Evolutionary conservation across 495 filamentous ascomycete genomes (phyloP).

Genomic region (Trichoderma gamsii): DNA sequence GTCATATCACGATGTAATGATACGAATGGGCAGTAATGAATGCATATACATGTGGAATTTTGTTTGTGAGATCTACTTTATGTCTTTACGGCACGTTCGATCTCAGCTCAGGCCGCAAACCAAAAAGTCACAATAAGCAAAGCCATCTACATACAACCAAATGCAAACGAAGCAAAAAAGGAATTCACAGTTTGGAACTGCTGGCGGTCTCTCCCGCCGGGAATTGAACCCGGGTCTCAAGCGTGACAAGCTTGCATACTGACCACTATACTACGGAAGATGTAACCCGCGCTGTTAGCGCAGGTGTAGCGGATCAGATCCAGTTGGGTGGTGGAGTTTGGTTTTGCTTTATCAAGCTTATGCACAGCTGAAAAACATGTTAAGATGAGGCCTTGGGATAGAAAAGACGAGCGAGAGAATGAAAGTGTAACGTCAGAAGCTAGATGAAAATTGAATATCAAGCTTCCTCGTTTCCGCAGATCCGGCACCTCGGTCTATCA

Average conservation of each 20-base stretch:
- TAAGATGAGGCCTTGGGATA: too few species aligned
- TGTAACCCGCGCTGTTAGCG: constrained; percentile 6
- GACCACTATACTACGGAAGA: constrained; percentile 19
- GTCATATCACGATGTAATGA: not conserved
- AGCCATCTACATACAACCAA: not conserved
- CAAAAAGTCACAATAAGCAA: too few species aligned
- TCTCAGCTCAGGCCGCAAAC: too few species aligned
- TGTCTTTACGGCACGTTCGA: too few species aligned
- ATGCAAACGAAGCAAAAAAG: not conserved
- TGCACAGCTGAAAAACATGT: not conserved
- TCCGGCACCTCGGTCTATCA: too few species aligned
- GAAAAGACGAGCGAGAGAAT: too few species aligned
- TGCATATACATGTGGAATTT: not conserved
- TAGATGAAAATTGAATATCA: not conserved
- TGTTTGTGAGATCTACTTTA: too few species aligned
- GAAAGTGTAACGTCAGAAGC: too few species aligned
- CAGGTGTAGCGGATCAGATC: constrained; percentile 12
- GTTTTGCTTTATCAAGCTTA: not conserved
- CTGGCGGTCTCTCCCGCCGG: constrained; percentile 18
- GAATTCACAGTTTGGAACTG: constrained; percentile 12
- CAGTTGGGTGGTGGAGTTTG: not conserved
- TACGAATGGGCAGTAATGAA: not conserved
- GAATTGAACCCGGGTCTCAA: constrained; percentile 19
- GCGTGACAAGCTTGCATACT: constrained; percentile 19
- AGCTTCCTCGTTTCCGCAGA: too few species aligned